These are phyloP conservation scores for Nigrospora osmanthi DNA, from an alignment of 2,329 filamentous ascomycete species.

Conservation along the genomic window DNA sequence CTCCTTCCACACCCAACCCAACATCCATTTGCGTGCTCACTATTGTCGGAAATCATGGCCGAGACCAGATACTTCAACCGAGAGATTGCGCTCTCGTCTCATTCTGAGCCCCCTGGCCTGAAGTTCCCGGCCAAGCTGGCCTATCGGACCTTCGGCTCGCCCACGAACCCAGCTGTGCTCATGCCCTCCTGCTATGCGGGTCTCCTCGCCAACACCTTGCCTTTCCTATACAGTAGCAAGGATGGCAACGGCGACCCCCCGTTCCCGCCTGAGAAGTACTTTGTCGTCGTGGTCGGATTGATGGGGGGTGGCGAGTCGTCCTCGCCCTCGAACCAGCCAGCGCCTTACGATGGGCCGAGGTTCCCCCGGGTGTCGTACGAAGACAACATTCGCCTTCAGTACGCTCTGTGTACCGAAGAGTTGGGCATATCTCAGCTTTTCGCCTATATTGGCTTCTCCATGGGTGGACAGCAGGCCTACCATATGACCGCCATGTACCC, in stretches of 20 bases:
- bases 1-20: too few species aligned
- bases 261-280: constrained; percentile 24
- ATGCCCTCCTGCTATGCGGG: constrained; percentile 2
- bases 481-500: constrained; percentile 43
- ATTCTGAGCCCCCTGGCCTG: background rate
- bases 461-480: constrained; percentile 47
- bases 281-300: constrained; percentile 41
- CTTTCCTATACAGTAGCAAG: constrained; percentile 1
- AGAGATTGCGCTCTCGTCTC: background rate
- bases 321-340: constrained; percentile 39
- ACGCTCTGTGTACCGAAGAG: constrained; percentile 27
- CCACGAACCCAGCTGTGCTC: constrained; percentile 1
- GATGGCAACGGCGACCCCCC: background rate
- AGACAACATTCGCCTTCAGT: constrained; percentile 44
- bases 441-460: constrained; percentile 45
- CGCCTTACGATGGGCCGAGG: constrained; percentile 10
- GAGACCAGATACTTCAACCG: background rate
- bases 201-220: background rate
- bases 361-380: constrained; percentile 39
- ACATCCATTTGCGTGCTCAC: too few species aligned
- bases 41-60: background rate
- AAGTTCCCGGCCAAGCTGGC: constrained; percentile 1
- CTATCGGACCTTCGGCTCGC: constrained; percentile 4
- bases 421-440: constrained; percentile 34
- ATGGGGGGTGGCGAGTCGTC: constrained; percentile 46